A percentile compares a stretch with the other conserved stretches of the same genome.
phyloP scores from a whole-genome alignment of 169 alveolate genomes.

The Plasmodium fragile region DNA sequence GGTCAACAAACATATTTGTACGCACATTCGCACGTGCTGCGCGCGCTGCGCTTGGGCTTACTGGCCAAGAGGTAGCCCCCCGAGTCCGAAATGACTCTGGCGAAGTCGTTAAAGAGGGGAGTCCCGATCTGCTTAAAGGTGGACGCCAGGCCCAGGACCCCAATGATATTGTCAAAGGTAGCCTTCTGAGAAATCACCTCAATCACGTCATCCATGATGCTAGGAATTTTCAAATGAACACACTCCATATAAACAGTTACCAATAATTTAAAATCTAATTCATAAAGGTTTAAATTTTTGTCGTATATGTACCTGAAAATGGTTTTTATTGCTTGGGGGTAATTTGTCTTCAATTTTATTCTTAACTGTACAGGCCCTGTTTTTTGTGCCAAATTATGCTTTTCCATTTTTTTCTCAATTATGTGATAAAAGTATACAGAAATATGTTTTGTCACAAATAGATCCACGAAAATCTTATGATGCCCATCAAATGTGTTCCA shows the following conservation, averaged over 20 bases:
- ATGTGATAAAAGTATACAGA: conserved; percentile 63
- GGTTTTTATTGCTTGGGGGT: conserved; percentile 64
- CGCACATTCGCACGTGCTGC: not conserved
- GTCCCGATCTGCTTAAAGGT: conserved; percentile 19
- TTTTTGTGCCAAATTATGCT: conserved; percentile 23
- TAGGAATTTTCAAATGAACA: conserved; percentile 36
- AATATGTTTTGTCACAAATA: conserved; percentile 61
- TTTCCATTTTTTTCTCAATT: conserved; percentile 70
- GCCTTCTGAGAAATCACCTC: conserved; percentile 43
- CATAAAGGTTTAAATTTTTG: conserved; percentile 26
- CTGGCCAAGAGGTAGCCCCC: conserved; percentile 25
- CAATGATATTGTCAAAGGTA: conserved; percentile 41
- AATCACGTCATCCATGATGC: conserved; percentile 44
- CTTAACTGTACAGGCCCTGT: conserved; percentile 50
- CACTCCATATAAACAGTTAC: conserved; percentile 61
- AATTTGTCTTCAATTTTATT: conserved; percentile 66
- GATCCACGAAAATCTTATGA: conserved; percentile 35
- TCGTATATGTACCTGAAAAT: conserved; percentile 61
- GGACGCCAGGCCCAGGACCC: conserved; percentile 20
- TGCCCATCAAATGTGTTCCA: conserved; percentile 30
- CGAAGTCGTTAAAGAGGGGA: conserved; percentile 26
- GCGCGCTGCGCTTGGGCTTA: not conserved
- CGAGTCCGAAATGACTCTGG: conserved; percentile 57
- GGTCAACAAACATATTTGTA: too few species aligned
- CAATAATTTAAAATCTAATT: conserved; percentile 59